Conservation (phyloP, 1,284 basidiomycete species). For the Dichomitus squalens region DNA sequence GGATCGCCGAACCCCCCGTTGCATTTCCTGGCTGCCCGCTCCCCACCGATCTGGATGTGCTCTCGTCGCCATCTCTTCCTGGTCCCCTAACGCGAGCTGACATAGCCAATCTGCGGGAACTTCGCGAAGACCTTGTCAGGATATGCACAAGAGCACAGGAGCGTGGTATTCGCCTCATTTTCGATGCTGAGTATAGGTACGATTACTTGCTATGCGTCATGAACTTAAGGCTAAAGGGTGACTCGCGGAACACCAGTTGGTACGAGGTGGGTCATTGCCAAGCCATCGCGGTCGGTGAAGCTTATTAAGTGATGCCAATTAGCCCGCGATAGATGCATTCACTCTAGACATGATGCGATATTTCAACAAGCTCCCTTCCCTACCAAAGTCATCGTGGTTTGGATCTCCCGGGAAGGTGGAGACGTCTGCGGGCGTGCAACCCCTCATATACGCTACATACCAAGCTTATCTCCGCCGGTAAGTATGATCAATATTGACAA, state of each 20-base stretch:
- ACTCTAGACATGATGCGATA: constrained; percentile 73
- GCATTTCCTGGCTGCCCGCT: constrained; percentile 69
- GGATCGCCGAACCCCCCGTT: constrained; percentile 35
- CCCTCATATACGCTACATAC: constrained; percentile 79
- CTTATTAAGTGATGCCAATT: background rate
- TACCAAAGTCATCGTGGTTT: constrained; percentile 25
- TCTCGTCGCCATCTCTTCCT: constrained; percentile 26
- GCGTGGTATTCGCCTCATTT: constrained; percentile 63
- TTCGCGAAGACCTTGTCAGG: constrained; percentile 58
- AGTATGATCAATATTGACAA: constrained; percentile 12
- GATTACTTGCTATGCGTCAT: constrained; percentile 19
- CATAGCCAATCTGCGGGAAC: constrained; percentile 56
- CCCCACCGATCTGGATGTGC: constrained; percentile 50
- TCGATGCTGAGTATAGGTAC: constrained; percentile 84
- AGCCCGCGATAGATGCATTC: constrained; percentile 83
- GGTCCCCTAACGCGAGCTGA: constrained; percentile 51
- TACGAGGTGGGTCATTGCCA: constrained; percentile 49
- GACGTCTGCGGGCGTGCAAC: constrained; percentile 42
- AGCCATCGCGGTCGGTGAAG: background rate
- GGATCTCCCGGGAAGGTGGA: background rate
- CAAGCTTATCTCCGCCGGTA: constrained; percentile 84
- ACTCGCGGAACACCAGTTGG: constrained; percentile 48
- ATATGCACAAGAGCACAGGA: constrained; percentile 61
- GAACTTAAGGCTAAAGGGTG: background rate
- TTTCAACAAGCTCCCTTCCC: constrained; percentile 64